These are phyloP conservation scores for Aspergillus novoparasiticus DNA, from an alignment of 2,329 filamentous ascomycete genomes.

Conservation along the genomic window DNA sequence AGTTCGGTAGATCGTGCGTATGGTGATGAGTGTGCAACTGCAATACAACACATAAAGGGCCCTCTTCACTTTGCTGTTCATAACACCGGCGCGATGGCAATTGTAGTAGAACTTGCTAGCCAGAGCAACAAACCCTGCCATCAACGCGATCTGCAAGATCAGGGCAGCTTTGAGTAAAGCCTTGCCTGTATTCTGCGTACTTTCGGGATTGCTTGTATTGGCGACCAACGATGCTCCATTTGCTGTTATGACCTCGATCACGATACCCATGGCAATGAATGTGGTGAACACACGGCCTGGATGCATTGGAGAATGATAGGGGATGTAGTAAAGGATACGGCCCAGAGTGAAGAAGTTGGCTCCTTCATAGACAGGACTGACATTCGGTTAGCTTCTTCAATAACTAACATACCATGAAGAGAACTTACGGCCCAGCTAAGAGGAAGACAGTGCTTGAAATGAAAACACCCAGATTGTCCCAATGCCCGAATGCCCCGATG, in stretches of 20 bases:
- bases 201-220: constrained; percentile 39
- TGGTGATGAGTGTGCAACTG: constrained; percentile 48
- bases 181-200: constrained; percentile 45
- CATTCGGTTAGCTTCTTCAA: neutral
- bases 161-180: constrained; percentile 53
- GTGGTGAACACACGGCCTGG: constrained; percentile 62
- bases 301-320: constrained; percentile 55
- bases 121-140: constrained; percentile 52
- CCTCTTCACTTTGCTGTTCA: constrained; percentile 47
- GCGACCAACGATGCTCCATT: constrained; percentile 53
- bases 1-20: constrained; percentile 52
- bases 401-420: neutral
- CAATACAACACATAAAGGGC: constrained; percentile 50
- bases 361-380: constrained; percentile 44
- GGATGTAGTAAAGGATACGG: constrained; percentile 52
- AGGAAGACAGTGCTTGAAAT: constrained; percentile 44
- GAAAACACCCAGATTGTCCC: constrained; percentile 39
- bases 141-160: constrained; percentile 54
- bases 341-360: constrained; percentile 57
- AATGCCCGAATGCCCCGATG: constrained; percentile 39
- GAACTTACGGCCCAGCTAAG: constrained; percentile 42
- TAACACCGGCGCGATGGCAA: constrained; percentile 40
- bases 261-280: constrained; percentile 56
- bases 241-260: constrained; percentile 52
- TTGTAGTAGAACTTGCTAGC: constrained; percentile 51